These are phyloP conservation scores for Scutellaria minor DNA, from an alignment of 257 asterid species.

Conservation along the genomic window DNA sequence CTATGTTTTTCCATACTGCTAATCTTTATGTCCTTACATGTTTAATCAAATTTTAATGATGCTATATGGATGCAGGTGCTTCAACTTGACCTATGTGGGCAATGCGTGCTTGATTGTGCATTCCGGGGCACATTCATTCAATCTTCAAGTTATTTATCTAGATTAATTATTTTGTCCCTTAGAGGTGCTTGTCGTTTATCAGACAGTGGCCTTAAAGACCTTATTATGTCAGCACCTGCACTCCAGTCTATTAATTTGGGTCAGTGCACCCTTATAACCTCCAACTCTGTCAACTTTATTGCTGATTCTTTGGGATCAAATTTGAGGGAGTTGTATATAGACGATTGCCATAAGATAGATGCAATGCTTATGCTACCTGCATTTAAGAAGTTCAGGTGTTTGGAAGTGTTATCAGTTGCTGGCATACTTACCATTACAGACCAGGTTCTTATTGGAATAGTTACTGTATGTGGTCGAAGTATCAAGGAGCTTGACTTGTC, in stretches of 20 bases:
- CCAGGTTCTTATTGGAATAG: constrained; percentile 50
- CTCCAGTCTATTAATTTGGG: constrained; percentile 74
- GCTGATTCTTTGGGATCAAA: constrained; percentile 65
- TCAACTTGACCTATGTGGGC: constrained; percentile 87
- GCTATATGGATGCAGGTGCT: constrained; percentile 68
- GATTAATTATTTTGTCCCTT: constrained; percentile 61
- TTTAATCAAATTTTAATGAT: constrained; percentile 18
- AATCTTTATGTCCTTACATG: neutral
- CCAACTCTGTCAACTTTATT: constrained; percentile 48
- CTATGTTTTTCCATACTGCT: constrained; percentile 10
- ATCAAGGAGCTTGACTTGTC: constrained; percentile 79
- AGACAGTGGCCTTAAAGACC: constrained; percentile 60
- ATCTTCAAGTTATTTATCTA: constrained; percentile 50
- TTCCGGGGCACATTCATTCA: constrained; percentile 45
- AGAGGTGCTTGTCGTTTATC: constrained; percentile 90
- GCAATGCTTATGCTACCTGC: constrained; percentile 56
- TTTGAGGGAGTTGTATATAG: constrained; percentile 74
- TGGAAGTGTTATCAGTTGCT: constrained; percentile 87
- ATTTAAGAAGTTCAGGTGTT: constrained; percentile 49
- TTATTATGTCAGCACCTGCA: constrained; percentile 62
- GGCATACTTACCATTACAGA: constrained; percentile 59
- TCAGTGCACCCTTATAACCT: constrained; percentile 74
- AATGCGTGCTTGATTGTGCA: constrained; percentile 56
- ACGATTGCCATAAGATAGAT: constrained; percentile 68
- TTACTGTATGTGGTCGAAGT: constrained; percentile 49